These are phyloP conservation scores for Pseudomonodictys pantanalensis DNA, from an alignment of 495 filamentous ascomycete species.

Conservation along the genomic window DNA sequence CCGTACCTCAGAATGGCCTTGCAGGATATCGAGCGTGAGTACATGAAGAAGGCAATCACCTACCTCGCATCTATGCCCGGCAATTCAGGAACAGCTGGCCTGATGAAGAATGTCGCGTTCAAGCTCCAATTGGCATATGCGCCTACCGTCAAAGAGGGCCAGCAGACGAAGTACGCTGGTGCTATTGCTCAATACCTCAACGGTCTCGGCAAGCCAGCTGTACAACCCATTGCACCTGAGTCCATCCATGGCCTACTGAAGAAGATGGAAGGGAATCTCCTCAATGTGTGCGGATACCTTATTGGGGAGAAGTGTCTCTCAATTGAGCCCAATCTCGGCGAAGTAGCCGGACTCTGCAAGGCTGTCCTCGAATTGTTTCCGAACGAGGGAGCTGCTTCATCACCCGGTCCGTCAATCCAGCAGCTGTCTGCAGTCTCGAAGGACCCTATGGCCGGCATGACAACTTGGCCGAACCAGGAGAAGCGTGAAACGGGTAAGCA, in stretches of 20 bases:
- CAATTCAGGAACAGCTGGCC: neutral
- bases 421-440: neutral
- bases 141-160: neutral
- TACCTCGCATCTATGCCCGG: neutral
- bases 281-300: neutral
- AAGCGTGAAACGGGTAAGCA: conserved; percentile 26
- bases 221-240: neutral
- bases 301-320: neutral
- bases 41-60: neutral
- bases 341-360: conserved; percentile 7
- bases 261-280: conserved; percentile 1
- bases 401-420: neutral
- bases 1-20: neutral
- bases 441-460: conserved; percentile 5
- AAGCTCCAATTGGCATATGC: neutral
- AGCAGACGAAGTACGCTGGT: neutral
- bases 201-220: neutral
- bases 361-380: neutral
- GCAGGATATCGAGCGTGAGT: neutral
- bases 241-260: neutral
- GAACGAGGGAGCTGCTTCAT: neutral
- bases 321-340: neutral
- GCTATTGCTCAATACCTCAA: conserved; percentile 6
- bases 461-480: conserved; percentile 19
- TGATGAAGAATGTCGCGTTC: neutral